Evolutionary conservation across 2,329 filamentous ascomycete species (phyloP).

Genomic region (Aspergillus awamori): DNA sequence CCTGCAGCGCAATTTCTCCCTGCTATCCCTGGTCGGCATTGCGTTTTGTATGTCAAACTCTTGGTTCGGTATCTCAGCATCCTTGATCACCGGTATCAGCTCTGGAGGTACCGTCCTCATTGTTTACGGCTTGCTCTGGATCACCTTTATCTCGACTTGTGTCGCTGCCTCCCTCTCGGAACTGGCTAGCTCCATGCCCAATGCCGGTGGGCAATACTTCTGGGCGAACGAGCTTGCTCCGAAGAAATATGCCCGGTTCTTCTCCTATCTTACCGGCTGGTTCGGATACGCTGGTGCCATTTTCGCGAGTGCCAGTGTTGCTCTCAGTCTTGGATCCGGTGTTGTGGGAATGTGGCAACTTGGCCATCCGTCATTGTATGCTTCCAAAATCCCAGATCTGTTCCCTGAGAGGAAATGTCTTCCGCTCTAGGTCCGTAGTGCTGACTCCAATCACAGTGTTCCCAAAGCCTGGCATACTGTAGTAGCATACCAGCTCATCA

Average conservation of each 20-base stretch:
- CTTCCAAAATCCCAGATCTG: neutral
- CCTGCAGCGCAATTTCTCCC: conserved; percentile 49
- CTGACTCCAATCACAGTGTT: conserved; percentile 28
- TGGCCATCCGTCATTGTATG: conserved; percentile 56
- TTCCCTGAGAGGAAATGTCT: neutral
- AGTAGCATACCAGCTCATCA: conserved; percentile 52
- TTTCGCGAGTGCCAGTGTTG: conserved; percentile 58
- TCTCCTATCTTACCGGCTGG: conserved; percentile 54
- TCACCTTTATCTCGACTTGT: conserved; percentile 49
- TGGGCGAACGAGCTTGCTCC: conserved; percentile 55
- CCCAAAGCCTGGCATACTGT: conserved; percentile 42
- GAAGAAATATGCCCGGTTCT: conserved; percentile 48
- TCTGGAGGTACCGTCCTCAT: conserved; percentile 54
- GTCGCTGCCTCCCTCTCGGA: conserved; percentile 53
- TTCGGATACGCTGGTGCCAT: conserved; percentile 59
- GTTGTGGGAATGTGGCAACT: conserved; percentile 57
- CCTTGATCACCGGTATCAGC: conserved; percentile 54
- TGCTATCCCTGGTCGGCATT: conserved; percentile 54
- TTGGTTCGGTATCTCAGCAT: conserved; percentile 56
- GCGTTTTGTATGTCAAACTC: conserved; percentile 57
- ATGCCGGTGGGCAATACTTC: conserved; percentile 57
- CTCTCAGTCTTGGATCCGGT: conserved; percentile 52
- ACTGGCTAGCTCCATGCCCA: conserved; percentile 53
- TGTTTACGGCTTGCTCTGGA: conserved; percentile 54
- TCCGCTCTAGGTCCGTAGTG: conserved; percentile 11